Base-by-base conservation (phyloP, 768 basidiomycete species). In the Agrocybe praecox region DNA sequence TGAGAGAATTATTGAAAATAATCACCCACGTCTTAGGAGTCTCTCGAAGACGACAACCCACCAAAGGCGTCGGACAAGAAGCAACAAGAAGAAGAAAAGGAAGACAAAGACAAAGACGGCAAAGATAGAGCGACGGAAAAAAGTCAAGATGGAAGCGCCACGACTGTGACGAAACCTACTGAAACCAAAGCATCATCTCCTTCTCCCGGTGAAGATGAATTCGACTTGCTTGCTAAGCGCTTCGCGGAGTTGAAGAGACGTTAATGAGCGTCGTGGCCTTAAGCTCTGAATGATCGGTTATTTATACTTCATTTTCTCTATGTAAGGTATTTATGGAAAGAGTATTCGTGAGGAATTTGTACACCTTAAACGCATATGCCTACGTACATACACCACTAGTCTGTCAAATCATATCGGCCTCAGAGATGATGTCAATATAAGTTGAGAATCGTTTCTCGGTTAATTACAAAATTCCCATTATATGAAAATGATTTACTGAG, bases 211-310 rank as follows among this genome's bases (percentile, higher is more conserved):
- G 82, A 84, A 67, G 87, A 94, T 62, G 89, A 89, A 55, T 92
- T 94, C 64, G 88, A 89, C 36, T 78, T 83, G 19, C 76, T 97
- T 49, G 76, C 88, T 49, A 85, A 83, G 69, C 85, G 95, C 55
- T 96, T 97, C 65, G 92, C 90, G 58, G 88, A 85, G 24, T 73
- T 97, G 64, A 97, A 96, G 78, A 92, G 92, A 74, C 85, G 86
- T 46, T 92, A 68, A 51, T 18, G 23, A 21, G 24, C 18, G 17
- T 14, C 18, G 44, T 40, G 42, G 11, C 26, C 17, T 40, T 23
- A 53, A 29, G 17, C 44, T 18, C 23, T 46, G n/a, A 40, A 40
- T 6, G 36, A 40, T n/a, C 6, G 36, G 14, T n/a, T 34, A 15
- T 29, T 40, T n/a, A 32, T 21, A 26, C 33, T 21, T 29, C 18